Evolutionary conservation across 2,329 filamentous ascomycete genomes (phyloP).

Genomic region (Dactylonectria macrodidyma): DNA sequence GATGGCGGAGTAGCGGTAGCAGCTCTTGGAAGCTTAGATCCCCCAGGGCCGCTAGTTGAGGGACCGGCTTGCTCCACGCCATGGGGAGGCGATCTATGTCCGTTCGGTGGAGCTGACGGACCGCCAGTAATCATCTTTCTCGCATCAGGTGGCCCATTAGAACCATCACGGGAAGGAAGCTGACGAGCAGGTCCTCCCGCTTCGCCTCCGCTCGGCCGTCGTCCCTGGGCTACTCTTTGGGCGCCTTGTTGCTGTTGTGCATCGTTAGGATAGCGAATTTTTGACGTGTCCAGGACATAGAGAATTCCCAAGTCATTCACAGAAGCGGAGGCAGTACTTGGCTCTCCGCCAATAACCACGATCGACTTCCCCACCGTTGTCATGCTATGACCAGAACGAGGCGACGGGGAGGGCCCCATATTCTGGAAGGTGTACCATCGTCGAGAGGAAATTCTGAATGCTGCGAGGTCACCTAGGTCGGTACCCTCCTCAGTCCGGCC

Average conservation of each 20-base stretch:
- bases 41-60: conserved; percentile 51
- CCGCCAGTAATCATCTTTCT: conserved; percentile 60
- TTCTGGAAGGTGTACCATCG: conserved; percentile 99
- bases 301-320: conserved; percentile 88
- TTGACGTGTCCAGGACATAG: conserved; percentile 93
- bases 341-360: conserved; percentile 93
- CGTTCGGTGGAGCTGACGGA: conserved; percentile 56
- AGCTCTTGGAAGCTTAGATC: conserved; percentile 55
- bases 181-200: conserved; percentile 51
- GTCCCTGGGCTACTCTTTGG: conserved; percentile 57
- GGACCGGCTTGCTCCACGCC: conserved; percentile 56
- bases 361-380: conserved; percentile 94
- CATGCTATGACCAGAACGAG: conserved; percentile 97
- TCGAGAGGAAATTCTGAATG: conserved; percentile 80
- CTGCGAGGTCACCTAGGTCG: conserved; percentile 93
- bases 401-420: conserved; percentile 96
- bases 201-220: conserved; percentile 61
- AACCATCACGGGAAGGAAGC: conserved; percentile 65
- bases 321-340: conserved; percentile 86
- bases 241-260: conserved; percentile 54
- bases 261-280: conserved; percentile 96
- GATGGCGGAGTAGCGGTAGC: conserved; percentile 54
- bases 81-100: conserved; percentile 57
- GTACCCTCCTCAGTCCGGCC: conserved; percentile 94
- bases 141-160: conserved; percentile 65